phyloP scores from a whole-genome alignment of 148 eudicot genomes.

The Euryodendron excelsum region DNA sequence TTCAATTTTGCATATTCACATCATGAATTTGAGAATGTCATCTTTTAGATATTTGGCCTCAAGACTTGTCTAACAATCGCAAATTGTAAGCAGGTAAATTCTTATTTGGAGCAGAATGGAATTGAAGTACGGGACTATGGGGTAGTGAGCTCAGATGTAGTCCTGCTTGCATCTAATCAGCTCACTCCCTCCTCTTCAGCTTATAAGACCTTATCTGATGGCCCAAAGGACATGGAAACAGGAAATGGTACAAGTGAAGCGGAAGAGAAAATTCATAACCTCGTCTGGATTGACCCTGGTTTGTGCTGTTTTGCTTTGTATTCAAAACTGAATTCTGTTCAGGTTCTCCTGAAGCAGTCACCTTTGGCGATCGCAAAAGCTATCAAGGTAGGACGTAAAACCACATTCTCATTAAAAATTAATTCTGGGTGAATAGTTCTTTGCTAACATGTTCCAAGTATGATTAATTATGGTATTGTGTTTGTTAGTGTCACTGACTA shows the following conservation, averaged over 20 bases:
- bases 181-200: constrained; percentile 44
- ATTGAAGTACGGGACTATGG: constrained; percentile 77
- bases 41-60: constrained; percentile 11
- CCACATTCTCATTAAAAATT: not conserved
- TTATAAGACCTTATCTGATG: constrained; percentile 23
- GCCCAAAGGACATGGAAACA: constrained; percentile 24
- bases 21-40: not conserved
- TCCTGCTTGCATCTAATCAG: constrained; percentile 65
- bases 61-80: not conserved
- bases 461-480: not conserved
- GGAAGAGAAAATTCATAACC: constrained; percentile 38
- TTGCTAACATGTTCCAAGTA: not conserved
- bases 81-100: constrained; percentile 42
- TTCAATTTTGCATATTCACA: not conserved
- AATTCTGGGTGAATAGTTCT: not conserved
- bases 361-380: constrained; percentile 94
- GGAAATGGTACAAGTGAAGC: constrained; percentile 28
- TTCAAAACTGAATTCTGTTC: constrained; percentile 62
- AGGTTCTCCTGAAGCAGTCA: constrained; percentile 73
- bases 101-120: constrained; percentile 65
- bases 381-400: constrained; percentile 55
- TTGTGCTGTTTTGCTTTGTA: constrained; percentile 90
- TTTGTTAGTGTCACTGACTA: not conserved
- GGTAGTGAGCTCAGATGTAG: constrained; percentile 65
- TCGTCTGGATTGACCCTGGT: constrained; percentile 77